phyloP scores from a whole-genome alignment of 208 protist species.

The Crithidia sp. region DNA sequence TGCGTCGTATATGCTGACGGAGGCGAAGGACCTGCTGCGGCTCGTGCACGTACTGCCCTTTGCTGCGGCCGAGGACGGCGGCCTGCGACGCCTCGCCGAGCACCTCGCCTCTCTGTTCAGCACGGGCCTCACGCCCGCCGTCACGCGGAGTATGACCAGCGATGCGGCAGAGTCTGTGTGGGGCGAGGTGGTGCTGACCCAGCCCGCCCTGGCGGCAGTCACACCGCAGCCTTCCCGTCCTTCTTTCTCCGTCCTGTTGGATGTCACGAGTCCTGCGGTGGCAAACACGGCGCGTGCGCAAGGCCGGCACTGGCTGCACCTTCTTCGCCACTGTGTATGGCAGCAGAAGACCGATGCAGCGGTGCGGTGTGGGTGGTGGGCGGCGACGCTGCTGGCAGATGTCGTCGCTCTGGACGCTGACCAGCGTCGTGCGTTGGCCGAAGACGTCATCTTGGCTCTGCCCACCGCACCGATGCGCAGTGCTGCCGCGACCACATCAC shows the following conservation, averaged over 20 bases:
- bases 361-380: conserved; percentile 62
- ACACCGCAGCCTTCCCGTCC: not conserved
- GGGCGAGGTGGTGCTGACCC: conserved; percentile 43
- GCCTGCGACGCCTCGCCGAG: conserved; percentile 38
- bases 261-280: conserved; percentile 33
- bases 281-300: conserved; percentile 53
- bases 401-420: conserved; percentile 42
- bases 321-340: conserved; percentile 57
- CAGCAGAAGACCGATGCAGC: conserved; percentile 21
- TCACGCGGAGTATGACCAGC: conserved; percentile 24
- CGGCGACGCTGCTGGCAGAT: conserved; percentile 55
- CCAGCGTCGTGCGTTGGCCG: conserved; percentile 44
- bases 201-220: conserved; percentile 21
- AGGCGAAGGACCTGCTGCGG: conserved; percentile 14
- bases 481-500: conserved; percentile 3
- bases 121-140: conserved; percentile 25
- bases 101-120: conserved; percentile 48
- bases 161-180: conserved; percentile 66
- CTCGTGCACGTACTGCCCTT: conserved; percentile 24
- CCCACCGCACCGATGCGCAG: conserved; percentile 33
- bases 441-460: conserved; percentile 54
- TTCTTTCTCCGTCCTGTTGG: not conserved
- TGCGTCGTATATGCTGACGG: conserved; percentile 17
- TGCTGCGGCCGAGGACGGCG: conserved; percentile 18
- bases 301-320: conserved; percentile 51